Evolutionary conservation across 2,329 filamentous ascomycete genomes (phyloP).

Genomic region (Xylaria sp.): DNA sequence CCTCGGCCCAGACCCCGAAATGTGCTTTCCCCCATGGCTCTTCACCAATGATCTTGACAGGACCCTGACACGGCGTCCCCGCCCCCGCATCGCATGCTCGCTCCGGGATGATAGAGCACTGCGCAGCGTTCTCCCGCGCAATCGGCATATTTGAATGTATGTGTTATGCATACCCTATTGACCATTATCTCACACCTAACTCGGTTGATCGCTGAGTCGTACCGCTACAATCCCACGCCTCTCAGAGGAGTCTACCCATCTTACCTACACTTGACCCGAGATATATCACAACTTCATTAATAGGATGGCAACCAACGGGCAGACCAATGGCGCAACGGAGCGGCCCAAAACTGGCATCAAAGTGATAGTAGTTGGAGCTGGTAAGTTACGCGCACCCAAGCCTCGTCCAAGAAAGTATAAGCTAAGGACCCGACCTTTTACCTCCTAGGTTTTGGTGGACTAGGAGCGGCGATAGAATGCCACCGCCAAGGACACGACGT

Average conservation of each 20-base stretch:
- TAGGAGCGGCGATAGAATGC: constrained; percentile 66
- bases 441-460: constrained; percentile 57
- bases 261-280: constrained; percentile 3
- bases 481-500: constrained; percentile 63
- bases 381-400: constrained; percentile 30
- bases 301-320: constrained; percentile 27
- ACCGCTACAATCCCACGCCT: constrained; percentile 8
- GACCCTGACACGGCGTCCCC: constrained; percentile 14
- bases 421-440: not conserved
- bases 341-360: constrained; percentile 51
- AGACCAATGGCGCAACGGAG: constrained; percentile 15
- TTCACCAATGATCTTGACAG: constrained; percentile 4
- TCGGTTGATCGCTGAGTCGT: constrained; percentile 12
- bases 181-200: constrained; percentile 14
- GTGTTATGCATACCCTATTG: constrained; percentile 16
- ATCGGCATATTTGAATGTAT: constrained; percentile 25
- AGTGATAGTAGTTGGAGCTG: constrained; percentile 53
- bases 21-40: constrained; percentile 5
- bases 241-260: constrained; percentile 12
- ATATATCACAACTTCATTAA: constrained; percentile 7
- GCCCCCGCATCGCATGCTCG: constrained; percentile 20
- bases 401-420: not conserved
- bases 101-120: constrained; percentile 4
- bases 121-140: constrained; percentile 8
- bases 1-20: constrained; percentile 6